Percentiles rank a stretch among this genome's conserved stretches.
phyloP scores from a whole-genome alignment of 805 yeast genomes.

The Kodamaea neixiangensis region DNA sequence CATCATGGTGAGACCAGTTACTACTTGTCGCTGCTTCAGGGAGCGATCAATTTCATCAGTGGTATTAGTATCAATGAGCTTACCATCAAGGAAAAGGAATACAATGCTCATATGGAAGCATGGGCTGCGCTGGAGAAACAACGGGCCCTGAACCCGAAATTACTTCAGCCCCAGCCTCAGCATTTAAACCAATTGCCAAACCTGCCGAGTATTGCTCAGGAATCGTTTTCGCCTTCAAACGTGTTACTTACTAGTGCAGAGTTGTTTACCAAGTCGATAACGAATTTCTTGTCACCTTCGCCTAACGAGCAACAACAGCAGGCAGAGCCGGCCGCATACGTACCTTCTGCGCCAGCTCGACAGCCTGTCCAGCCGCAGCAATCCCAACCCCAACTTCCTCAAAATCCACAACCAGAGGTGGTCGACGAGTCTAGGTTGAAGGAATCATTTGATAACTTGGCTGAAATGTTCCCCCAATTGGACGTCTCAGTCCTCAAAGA shows the following conservation, averaged over 20 bases:
- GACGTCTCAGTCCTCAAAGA: constrained; percentile 71
- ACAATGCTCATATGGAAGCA: constrained; percentile 54
- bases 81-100: constrained; percentile 63
- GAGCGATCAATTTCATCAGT: constrained; percentile 80
- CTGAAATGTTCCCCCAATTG: constrained; percentile 73
- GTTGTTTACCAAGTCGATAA: constrained; percentile 51
- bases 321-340: background rate
- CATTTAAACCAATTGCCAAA: constrained; percentile 9
- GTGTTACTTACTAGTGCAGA: constrained; percentile 50
- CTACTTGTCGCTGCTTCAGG: constrained; percentile 85
- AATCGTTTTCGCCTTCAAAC: constrained; percentile 35
- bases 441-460: constrained; percentile 48
- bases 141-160: background rate
- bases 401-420: constrained; percentile 9
- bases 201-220: constrained; percentile 2
- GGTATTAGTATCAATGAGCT: constrained; percentile 57
- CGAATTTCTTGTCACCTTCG: constrained; percentile 41
- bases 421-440: constrained; percentile 11
- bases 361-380: background rate
- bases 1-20: constrained; percentile 85
- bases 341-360: background rate
- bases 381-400: constrained; percentile 1
- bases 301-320: constrained; percentile 22
- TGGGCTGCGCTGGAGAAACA: constrained; percentile 42
- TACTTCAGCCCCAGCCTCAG: constrained; percentile 23